A percentile compares a stretch with the other conserved stretches of the same genome.
These are phyloP conservation scores for Phytopythium delawarense DNA, from an alignment of 352 stramenopile species.

Conservation along the genomic window DNA sequence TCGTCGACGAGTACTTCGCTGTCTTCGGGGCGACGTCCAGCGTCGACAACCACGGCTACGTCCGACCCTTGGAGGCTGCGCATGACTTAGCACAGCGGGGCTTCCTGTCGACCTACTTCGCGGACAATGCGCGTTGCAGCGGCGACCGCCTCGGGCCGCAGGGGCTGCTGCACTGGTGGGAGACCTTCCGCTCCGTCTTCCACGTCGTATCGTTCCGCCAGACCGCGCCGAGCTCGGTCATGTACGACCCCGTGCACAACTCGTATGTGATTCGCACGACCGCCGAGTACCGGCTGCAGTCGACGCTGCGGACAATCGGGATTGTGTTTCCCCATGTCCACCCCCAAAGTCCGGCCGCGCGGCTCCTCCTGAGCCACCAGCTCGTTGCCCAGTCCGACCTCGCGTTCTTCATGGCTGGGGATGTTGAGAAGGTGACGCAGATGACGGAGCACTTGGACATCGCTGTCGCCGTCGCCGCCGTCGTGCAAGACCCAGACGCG, in stretches of 20 bases:
- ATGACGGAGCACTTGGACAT: constrained; percentile 11
- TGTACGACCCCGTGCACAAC: constrained; percentile 6
- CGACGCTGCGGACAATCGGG: constrained; percentile 5
- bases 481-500: constrained; percentile 1
- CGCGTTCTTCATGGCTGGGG: constrained; percentile 4
- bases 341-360: background rate
- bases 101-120: background rate
- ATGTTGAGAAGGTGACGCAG: constrained; percentile 1
- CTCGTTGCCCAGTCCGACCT: constrained; percentile 7
- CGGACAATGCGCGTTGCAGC: background rate
- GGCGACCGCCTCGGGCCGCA: background rate
- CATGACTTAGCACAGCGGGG: background rate
- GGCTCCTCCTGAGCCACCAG: background rate
- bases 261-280: constrained; percentile 6
- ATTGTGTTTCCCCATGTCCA: background rate
- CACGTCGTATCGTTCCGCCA: constrained; percentile 6
- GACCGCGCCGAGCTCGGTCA: constrained; percentile 3
- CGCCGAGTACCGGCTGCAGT: constrained; percentile 11
- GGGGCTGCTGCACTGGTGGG: background rate
- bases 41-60: constrained; percentile 7
- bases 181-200: constrained; percentile 10
- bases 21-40: background rate
- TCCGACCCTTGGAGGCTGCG: background rate
- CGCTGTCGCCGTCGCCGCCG: background rate
- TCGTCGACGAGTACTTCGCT: constrained; percentile 5